Evolutionary conservation across 2,329 filamentous ascomycete species (phyloP).

Genomic region (Blastomyces gilchristii): DNA sequence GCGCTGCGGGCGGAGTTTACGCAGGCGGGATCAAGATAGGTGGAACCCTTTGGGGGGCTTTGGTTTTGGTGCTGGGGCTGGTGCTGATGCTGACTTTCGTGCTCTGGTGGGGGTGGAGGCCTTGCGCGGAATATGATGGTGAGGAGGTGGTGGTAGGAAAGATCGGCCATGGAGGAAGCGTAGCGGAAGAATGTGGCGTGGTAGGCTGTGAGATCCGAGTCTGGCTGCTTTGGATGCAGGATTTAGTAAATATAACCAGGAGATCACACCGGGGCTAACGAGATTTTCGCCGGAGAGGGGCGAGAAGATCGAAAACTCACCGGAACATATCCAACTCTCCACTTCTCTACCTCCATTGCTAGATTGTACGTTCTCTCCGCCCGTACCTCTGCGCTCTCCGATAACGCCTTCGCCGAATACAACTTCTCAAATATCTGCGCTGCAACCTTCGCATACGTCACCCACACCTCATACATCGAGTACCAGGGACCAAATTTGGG

Average conservation of each 20-base stretch:
- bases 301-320: neutral
- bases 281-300: neutral
- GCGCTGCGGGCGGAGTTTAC: slow-evolving; percentile 29
- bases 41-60: slow-evolving; percentile 11
- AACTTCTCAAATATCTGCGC: slow-evolving; percentile 50
- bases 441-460: slow-evolving; percentile 47
- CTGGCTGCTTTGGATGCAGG: neutral
- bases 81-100: slow-evolving; percentile 7
- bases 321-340: slow-evolving; percentile 7
- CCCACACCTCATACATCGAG: slow-evolving; percentile 44
- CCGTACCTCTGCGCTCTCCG: slow-evolving; percentile 21
- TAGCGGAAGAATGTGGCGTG: slow-evolving; percentile 19
- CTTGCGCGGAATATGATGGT: slow-evolving; percentile 34
- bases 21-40: slow-evolving; percentile 29
- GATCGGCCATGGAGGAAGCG: slow-evolving; percentile 26
- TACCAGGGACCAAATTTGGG: slow-evolving; percentile 30
- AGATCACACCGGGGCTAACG: neutral
- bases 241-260: neutral
- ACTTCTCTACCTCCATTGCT: slow-evolving; percentile 21
- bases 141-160: slow-evolving; percentile 29
- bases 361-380: slow-evolving; percentile 22
- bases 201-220: slow-evolving; percentile 8
- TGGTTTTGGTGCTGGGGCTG: neutral
- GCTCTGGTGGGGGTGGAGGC: slow-evolving; percentile 18
- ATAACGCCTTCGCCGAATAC: slow-evolving; percentile 35